A percentile compares a stretch with the other conserved stretches of the same genome.
phyloP scores from a whole-genome alignment of 441 rosid species.

The Iberis amara region DNA sequence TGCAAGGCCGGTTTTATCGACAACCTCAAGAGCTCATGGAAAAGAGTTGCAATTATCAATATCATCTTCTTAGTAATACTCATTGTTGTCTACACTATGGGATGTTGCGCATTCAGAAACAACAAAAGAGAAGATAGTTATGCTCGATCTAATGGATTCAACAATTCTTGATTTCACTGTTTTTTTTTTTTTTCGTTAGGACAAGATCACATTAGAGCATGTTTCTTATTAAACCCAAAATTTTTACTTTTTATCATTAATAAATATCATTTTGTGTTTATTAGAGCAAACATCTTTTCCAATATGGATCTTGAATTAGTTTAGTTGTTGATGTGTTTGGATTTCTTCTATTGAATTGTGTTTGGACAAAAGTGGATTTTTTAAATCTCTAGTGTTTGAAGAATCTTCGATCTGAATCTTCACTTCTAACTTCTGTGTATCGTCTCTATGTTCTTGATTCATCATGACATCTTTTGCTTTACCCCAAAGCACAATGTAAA shows the following conservation, averaged over 20 bases:
- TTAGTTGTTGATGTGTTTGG: constrained; percentile 10
- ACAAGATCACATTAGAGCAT: background rate
- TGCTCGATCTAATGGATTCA: constrained; percentile 7
- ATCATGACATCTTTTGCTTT: constrained; percentile 43
- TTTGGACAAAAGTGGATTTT: constrained; percentile 35
- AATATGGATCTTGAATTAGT: constrained; percentile 12
- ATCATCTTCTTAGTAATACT: constrained; percentile 53
- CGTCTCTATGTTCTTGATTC: constrained; percentile 24
- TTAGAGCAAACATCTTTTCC: too few species aligned
- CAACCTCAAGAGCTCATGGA: constrained; percentile 66
- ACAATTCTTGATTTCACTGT: constrained; percentile 19
- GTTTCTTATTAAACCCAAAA: too few species aligned
- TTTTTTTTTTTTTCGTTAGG: background rate
- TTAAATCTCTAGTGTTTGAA: constrained; percentile 31
- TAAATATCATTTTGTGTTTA: too few species aligned
- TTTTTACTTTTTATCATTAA: too few species aligned
- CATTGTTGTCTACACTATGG: constrained; percentile 52
- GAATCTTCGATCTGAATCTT: constrained; percentile 25
- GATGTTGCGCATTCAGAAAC: constrained; percentile 79
- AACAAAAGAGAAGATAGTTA: constrained; percentile 44
- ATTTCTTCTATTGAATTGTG: constrained; percentile 22
- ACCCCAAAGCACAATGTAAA: constrained; percentile 72
- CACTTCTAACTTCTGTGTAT: constrained; percentile 19
- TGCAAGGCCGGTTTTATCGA: constrained; percentile 85
- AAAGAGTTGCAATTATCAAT: constrained; percentile 57